A percentile compares a stretch with the other conserved stretches of the same genome.
Conservation (phyloP, 768 basidiomycete genomes). For the Rubroboletus satanas region DNA sequence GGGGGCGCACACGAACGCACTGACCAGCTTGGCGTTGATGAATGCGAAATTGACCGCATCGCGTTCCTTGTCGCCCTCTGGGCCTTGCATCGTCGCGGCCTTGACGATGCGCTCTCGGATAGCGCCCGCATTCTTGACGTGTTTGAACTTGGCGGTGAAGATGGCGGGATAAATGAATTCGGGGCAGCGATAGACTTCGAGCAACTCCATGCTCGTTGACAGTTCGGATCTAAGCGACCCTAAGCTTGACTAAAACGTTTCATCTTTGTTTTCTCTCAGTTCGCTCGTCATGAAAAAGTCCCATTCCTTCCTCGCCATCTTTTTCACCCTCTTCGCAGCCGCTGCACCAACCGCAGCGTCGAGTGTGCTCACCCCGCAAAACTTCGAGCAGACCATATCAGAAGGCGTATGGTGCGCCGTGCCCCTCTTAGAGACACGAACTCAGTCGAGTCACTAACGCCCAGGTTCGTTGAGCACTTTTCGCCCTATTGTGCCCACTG, state of each 20-base stretch:
- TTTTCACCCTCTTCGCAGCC: constrained; percentile 29
- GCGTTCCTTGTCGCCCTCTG: constrained; percentile 62
- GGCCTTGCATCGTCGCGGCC: constrained; percentile 59
- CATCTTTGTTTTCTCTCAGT: no score
- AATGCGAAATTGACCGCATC: constrained; percentile 88
- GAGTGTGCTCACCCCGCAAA: constrained; percentile 50
- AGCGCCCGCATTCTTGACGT: constrained; percentile 58
- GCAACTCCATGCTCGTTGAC: constrained; percentile 24
- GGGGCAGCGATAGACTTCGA: constrained; percentile 56
- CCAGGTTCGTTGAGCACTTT: constrained; percentile 79
- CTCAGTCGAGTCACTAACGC: not conserved
- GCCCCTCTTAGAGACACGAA: not conserved
- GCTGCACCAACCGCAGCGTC: constrained; percentile 36
- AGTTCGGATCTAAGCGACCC: constrained; percentile 1
- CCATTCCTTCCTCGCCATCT: constrained; percentile 20
- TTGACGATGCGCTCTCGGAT: constrained; percentile 66
- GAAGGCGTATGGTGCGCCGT: constrained; percentile 57
- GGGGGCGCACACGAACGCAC: constrained; percentile 27
- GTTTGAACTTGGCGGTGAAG: constrained; percentile 61
- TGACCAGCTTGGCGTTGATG: constrained; percentile 77
- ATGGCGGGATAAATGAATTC: constrained; percentile 47
- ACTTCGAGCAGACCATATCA: constrained; percentile 50
- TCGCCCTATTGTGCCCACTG: constrained; percentile 87
- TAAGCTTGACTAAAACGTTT: no score
- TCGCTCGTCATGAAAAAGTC: no score